phyloP scores from a whole-genome alignment of 306 rosid species.

The Lathyrus oleraceus region DNA sequence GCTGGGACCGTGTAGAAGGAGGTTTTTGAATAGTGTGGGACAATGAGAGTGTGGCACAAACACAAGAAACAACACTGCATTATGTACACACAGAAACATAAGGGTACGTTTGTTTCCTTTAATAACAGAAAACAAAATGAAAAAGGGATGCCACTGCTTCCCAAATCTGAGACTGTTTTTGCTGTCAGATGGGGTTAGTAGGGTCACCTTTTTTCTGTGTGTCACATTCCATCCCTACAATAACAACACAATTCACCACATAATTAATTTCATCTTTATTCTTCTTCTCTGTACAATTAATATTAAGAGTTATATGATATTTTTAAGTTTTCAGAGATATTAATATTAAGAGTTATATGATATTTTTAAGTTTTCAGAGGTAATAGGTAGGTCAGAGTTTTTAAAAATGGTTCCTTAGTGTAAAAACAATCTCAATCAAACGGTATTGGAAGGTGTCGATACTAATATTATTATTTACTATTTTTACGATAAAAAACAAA shows the following conservation, averaged over 20 bases:
- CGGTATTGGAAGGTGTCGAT: too few species aligned
- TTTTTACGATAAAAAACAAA: too few species aligned
- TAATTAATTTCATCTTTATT: neutral
- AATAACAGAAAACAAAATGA: slow-evolving; percentile 1
- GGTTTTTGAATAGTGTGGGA: slow-evolving; percentile 28
- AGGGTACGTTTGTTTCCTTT: neutral
- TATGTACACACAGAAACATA: slow-evolving; percentile 27
- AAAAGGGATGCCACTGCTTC: slow-evolving; percentile 37
- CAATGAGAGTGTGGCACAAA: slow-evolving; percentile 30
- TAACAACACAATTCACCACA: slow-evolving; percentile 4
- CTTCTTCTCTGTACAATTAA: neutral
- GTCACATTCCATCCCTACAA: slow-evolving; percentile 43
- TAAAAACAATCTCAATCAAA: too few species aligned
- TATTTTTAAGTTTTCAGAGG: too few species aligned
- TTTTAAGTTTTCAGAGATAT: too few species aligned
- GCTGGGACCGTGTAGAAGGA: neutral
- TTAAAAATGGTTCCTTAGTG: too few species aligned
- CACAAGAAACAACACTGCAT: slow-evolving; percentile 33
- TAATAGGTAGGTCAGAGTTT: too few species aligned
- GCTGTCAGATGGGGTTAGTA: slow-evolving; percentile 44
- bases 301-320: too few species aligned
- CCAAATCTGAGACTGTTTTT: slow-evolving; percentile 25
- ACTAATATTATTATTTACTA: too few species aligned
- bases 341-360: too few species aligned
- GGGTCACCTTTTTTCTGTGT: slow-evolving; percentile 43